These are phyloP conservation scores for Zygnema cylindricum DNA, from an alignment of 139 green algal genomes.

Conservation along the genomic window DNA sequence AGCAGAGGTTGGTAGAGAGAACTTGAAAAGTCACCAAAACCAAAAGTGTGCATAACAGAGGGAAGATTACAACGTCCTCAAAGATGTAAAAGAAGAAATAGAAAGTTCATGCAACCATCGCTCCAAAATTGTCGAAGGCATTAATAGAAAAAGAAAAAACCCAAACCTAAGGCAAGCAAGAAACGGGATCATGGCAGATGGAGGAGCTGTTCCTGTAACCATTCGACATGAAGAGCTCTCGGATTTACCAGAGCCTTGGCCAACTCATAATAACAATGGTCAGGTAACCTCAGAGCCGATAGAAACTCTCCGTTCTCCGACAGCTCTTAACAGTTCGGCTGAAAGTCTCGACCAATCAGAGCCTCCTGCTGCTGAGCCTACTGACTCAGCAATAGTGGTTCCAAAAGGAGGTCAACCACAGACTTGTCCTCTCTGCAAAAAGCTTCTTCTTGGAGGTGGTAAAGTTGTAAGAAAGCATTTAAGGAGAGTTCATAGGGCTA, in stretches of 20 bases:
- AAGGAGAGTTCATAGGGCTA: background rate
- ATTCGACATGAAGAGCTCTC: background rate
- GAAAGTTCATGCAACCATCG: too few relatives aligned
- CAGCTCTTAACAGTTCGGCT: too few relatives aligned
- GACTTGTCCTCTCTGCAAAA: background rate
- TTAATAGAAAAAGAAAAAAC: too few relatives aligned
- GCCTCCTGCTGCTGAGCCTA: background rate
- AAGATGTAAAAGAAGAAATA: too few relatives aligned
- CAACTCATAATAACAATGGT: background rate
- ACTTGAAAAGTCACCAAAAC: too few relatives aligned
- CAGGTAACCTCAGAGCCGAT: background rate
- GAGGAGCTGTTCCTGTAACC: too few relatives aligned
- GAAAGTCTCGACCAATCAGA: background rate
- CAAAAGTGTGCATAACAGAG: too few relatives aligned
- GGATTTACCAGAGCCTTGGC: background rate
- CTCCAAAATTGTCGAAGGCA: too few relatives aligned
- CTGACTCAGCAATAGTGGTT: background rate
- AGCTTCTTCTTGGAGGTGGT: background rate
- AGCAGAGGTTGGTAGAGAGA: too few relatives aligned
- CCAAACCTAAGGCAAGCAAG: too few relatives aligned
- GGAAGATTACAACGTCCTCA: too few relatives aligned
- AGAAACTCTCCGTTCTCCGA: background rate
- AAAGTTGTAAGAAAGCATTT: constrained; percentile 6
- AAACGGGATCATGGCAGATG: too few relatives aligned
- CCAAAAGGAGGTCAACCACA: background rate